phyloP scores from a whole-genome alignment of 2,329 filamentous ascomycete genomes.

The Phyllosticta citrichinensis region DNA sequence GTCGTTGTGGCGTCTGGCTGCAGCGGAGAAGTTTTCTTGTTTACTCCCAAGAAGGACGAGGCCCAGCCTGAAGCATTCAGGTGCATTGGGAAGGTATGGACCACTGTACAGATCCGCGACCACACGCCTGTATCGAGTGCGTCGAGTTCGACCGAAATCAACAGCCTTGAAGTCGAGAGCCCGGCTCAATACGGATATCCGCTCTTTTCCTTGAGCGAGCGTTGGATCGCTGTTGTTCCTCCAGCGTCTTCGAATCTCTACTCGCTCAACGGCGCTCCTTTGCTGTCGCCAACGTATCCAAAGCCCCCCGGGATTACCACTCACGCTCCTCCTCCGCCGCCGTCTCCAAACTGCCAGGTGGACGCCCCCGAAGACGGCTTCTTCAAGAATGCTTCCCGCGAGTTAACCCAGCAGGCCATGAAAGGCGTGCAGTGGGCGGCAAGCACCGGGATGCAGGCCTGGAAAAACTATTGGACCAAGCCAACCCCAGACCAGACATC shows the following conservation, averaged over 20 bases:
- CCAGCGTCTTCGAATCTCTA: slow-evolving; percentile 61
- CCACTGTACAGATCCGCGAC: slow-evolving; percentile 55
- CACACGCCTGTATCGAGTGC: slow-evolving; percentile 23
- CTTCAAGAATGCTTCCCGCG: slow-evolving; percentile 66
- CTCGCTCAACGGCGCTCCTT: slow-evolving; percentile 56
- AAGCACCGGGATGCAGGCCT: slow-evolving; percentile 65
- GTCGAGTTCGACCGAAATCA: slow-evolving; percentile 26
- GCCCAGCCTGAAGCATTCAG: slow-evolving; percentile 33
- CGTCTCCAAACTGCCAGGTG: slow-evolving; percentile 54
- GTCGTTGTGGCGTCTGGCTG: slow-evolving; percentile 67
- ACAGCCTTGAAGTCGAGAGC: slow-evolving; percentile 22
- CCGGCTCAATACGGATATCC: slow-evolving; percentile 45
- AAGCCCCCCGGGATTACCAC: slow-evolving; percentile 47
- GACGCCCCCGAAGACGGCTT: slow-evolving; percentile 66
- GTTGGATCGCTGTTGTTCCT: slow-evolving; percentile 71
- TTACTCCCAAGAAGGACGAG: slow-evolving; percentile 22
- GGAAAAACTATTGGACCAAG: slow-evolving; percentile 70
- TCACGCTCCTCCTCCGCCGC: slow-evolving; percentile 59
- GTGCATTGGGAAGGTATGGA: slow-evolving; percentile 89
- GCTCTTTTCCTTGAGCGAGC: slow-evolving; percentile 57
- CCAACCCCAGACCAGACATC: slow-evolving; percentile 10
- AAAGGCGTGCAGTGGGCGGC: slow-evolving; percentile 66
- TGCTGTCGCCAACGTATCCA: slow-evolving; percentile 41
- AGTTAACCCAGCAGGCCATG: slow-evolving; percentile 69
- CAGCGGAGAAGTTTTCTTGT: slow-evolving; percentile 84